These are phyloP conservation scores for Cenococcum geophilum DNA, from an alignment of 495 filamentous ascomycete genomes.

Conservation along the genomic window DNA sequence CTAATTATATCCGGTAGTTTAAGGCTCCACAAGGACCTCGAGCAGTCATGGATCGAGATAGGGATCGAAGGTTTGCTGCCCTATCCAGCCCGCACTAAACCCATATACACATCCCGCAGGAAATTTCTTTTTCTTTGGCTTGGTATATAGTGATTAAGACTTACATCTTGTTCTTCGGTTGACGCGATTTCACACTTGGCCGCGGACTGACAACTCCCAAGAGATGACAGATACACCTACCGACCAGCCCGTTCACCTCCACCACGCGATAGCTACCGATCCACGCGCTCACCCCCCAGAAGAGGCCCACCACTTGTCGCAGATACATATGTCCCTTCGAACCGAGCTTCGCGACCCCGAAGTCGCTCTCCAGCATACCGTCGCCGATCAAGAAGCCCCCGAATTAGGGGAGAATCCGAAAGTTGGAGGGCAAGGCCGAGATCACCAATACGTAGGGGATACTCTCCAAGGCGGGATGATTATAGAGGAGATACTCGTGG, in stretches of 20 bases:
- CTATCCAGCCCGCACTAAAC: background rate
- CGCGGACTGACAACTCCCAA: background rate
- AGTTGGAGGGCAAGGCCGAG: slow-evolving; percentile 34
- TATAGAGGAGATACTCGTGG: slow-evolving; percentile 27
- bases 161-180: too few relatives aligned
- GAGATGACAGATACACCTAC: slow-evolving; percentile 31
- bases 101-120: background rate
- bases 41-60: slow-evolving; percentile 28
- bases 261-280: slow-evolving; percentile 37
- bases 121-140: too few relatives aligned
- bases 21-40: background rate
- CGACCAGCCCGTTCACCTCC: slow-evolving; percentile 25
- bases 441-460: slow-evolving; percentile 37
- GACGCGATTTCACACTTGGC: too few relatives aligned
- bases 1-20: too few relatives aligned
- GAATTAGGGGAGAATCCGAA: slow-evolving; percentile 25
- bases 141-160: too few relatives aligned
- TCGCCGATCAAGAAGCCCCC: slow-evolving; percentile 37
- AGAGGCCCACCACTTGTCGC: slow-evolving; percentile 10
- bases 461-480: slow-evolving; percentile 33
- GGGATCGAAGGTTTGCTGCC: slow-evolving; percentile 30
- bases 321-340: slow-evolving; percentile 40
- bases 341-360: slow-evolving; percentile 29
- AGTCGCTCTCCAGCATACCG: slow-evolving; percentile 37
- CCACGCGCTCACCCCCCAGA: slow-evolving; percentile 32